Conservation (phyloP, 1,284 basidiomycete genomes). For the Uromyces viciae-fabae region DNA sequence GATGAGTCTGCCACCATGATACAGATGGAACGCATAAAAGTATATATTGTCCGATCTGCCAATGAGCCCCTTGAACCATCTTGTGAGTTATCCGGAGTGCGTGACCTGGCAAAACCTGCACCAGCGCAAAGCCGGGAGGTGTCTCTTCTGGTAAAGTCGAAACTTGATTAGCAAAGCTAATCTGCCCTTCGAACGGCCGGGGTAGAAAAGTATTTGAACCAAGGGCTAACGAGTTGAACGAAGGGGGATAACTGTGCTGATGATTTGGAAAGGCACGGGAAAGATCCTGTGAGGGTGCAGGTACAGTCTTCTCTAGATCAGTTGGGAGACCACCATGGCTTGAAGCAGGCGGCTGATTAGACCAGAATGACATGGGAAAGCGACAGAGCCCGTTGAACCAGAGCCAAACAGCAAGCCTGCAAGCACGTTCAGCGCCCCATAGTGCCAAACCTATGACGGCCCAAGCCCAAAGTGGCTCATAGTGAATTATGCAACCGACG, state of each 20-base stretch:
- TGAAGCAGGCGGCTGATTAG: not conserved
- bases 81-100: slow-evolving; percentile 70
- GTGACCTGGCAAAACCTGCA: slow-evolving; percentile 71
- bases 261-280: not conserved
- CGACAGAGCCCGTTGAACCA: slow-evolving; percentile 38
- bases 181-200: slow-evolving; percentile 64
- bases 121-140: slow-evolving; percentile 69
- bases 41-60: slow-evolving; percentile 77
- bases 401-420: slow-evolving; percentile 16
- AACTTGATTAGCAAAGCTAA: too few species aligned
- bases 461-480: slow-evolving; percentile 44
- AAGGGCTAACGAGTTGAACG: not conserved
- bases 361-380: slow-evolving; percentile 20
- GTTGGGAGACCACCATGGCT: not conserved
- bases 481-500: slow-evolving; percentile 42
- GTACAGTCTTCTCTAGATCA: not conserved
- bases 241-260: slow-evolving; percentile 10
- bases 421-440: slow-evolving; percentile 39
- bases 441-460: slow-evolving; percentile 26
- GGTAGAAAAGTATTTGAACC: slow-evolving; percentile 18
- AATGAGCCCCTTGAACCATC: slow-evolving; percentile 57
- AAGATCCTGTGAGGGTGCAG: not conserved
- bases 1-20: slow-evolving; percentile 68
- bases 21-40: slow-evolving; percentile 70
- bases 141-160: slow-evolving; percentile 54